Conservation (phyloP, 2,329 filamentous ascomycete species). For the Stagonosporopsis cucurbitacearum region DNA sequence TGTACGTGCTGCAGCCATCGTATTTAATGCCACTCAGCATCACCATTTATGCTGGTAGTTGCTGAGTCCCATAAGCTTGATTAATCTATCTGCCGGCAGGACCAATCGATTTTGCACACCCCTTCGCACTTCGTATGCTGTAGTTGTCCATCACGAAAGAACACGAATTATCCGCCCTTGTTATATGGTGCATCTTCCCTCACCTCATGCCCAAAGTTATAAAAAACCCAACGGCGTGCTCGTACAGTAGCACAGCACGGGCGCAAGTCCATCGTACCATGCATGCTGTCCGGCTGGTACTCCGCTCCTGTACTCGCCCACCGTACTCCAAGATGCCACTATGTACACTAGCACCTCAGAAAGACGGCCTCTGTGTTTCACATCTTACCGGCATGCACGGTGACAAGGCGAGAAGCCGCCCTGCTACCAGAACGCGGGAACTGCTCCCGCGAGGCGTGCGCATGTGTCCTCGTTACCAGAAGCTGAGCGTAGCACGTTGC, state of each 20-base stretch:
- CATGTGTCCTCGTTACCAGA: slow-evolving; percentile 3
- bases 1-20: background rate
- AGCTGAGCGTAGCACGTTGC: background rate
- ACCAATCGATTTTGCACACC: background rate
- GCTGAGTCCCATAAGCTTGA: background rate
- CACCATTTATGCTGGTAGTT: background rate
- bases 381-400: background rate
- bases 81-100: background rate
- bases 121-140: background rate
- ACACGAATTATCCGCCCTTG: background rate
- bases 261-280: background rate
- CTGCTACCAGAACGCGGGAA: background rate
- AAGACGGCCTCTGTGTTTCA: slow-evolving; percentile 3
- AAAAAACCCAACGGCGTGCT: background rate
- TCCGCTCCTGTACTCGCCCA: slow-evolving; percentile 9
- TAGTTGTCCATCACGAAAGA: background rate
- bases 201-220: background rate
- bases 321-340: background rate
- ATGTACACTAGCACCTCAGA: background rate
- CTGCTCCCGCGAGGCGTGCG: slow-evolving; percentile 2
- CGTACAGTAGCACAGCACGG: background rate
- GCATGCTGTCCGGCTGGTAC: background rate
- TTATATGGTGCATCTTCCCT: slow-evolving; percentile 1
- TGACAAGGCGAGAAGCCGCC: background rate
- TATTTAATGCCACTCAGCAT: background rate